Evolutionary conservation across 1,284 basidiomycete species (phyloP), one percentile per base, ranked within the genome.

Genomic region (Pterulicium gracile): DNA sequence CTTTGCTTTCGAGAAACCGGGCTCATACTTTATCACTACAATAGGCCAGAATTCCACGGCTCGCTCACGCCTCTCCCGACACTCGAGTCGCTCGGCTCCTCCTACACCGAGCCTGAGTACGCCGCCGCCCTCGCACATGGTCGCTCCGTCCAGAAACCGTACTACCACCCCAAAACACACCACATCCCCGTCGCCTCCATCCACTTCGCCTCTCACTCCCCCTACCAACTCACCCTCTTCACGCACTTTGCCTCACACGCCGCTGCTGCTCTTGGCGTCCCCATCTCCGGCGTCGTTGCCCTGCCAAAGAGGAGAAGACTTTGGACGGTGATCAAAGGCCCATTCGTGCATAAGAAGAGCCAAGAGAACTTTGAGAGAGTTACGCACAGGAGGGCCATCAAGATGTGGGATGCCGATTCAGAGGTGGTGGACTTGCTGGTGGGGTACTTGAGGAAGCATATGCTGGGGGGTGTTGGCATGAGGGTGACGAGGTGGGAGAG

Each of bases 311-410:
- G 83, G 54, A 82, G 85, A 19, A 73, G 76, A 4, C 68, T 97
- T 5, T 92, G 88, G 81, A 97, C 95, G 0, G 93, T 98, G 12
- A 75, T 79, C 7, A 79, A 84, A 39, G 78, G 80, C 2, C 93
- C 94, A 2, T 98, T 98, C 63, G 84, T 82, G 4, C 86, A 95
- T 65, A 98, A 98, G 63, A 97, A 96, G 66, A 73, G 77, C 17
- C 93, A 97, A 65, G 93, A 98, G 68, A 98, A 98, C 67, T 98
- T 97, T 62, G 85, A 92, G 64, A 68, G 90, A 23, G 75, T 72
- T 56, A 85, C 87, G 47, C 87, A 95, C 60, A 87, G 85, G 56
- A 75, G 94, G 13, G 76, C 75, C 18, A 81, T 98, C 67, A 94
- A 94, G 65, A 85, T 93, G 1, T 98, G 78, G 73, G 94, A 98